A percentile compares a stretch with the other conserved stretches of the same genome.
These are phyloP conservation scores for Penicillium palitans DNA, from an alignment of 2,329 filamentous ascomycete genomes.

Conservation along the genomic window DNA sequence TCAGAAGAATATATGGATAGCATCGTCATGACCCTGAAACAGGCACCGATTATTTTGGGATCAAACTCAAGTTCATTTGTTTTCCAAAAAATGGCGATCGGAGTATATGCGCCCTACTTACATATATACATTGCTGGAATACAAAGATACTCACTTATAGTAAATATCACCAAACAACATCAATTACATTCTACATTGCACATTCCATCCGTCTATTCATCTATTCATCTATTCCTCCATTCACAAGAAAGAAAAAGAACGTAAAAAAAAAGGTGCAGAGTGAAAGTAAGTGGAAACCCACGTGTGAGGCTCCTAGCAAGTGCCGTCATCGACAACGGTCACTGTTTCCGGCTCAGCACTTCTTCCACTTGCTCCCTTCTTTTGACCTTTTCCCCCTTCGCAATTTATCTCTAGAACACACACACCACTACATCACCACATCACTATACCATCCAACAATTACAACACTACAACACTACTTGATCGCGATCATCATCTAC, in stretches of 20 bases:
- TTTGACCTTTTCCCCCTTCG: background rate
- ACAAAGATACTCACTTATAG: background rate
- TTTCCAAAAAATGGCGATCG: background rate
- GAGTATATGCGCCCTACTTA: background rate
- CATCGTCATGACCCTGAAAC: background rate
- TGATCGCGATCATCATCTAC: conserved; percentile 11
- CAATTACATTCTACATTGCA: background rate
- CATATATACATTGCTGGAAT: background rate
- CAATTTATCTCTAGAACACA: background rate
- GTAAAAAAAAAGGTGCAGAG: background rate
- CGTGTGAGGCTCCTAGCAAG: conserved; percentile 17
- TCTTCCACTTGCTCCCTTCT: conserved; percentile 1
- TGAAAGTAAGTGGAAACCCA: background rate
- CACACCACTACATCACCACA: conserved; percentile 2
- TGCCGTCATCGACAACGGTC: conserved; percentile 27
- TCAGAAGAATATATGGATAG: background rate
- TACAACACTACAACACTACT: background rate
- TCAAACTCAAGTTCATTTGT: background rate
- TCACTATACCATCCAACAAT: background rate
- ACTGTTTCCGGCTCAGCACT: conserved; percentile 18
- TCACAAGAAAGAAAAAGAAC: too few species aligned
- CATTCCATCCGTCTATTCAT: background rate
- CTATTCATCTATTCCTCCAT: background rate
- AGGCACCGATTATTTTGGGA: background rate
- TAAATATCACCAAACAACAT: background rate